Percentiles rank a stretch among this genome's conserved stretches.
Evolutionary conservation across 1,139 yeast genomes (phyloP).

Genomic region (Hyphopichia pseudoburtonii): DNA sequence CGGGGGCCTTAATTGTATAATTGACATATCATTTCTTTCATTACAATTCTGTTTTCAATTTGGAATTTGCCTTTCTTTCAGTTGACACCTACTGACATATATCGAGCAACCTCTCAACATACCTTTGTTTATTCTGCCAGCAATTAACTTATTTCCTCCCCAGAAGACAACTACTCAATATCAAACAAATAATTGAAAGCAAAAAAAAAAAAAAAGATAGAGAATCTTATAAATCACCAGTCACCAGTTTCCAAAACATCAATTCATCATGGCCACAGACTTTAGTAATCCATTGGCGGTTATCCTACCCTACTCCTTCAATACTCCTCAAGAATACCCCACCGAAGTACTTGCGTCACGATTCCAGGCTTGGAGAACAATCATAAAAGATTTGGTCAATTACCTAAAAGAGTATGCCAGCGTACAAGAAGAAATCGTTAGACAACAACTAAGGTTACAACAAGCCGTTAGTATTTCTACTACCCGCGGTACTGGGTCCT

Average conservation of each 20-base stretch:
- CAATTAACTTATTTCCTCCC: too few relatives aligned
- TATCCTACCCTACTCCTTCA: slow-evolving; percentile 36
- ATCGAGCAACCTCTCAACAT: too few relatives aligned
- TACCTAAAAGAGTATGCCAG: slow-evolving; percentile 79
- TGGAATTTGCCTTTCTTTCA: too few relatives aligned
- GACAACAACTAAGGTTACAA: slow-evolving; percentile 79
- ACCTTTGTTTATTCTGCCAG: too few relatives aligned
- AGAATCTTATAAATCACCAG: not conserved
- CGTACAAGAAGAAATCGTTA: slow-evolving; percentile 82
- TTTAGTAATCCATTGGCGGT: slow-evolving; percentile 40
- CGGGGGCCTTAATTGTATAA: too few relatives aligned
- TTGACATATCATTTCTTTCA: too few relatives aligned
- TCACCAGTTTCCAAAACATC: not conserved
- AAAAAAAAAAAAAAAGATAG: not conserved
- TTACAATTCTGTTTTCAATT: too few relatives aligned
- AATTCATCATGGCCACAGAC: slow-evolving; percentile 12
- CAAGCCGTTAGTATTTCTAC: slow-evolving; percentile 61
- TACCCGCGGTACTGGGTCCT: too few relatives aligned
- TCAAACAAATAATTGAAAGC: not conserved
- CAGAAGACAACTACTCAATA: too few relatives aligned
- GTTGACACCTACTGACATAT: too few relatives aligned
- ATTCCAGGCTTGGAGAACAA: slow-evolving; percentile 82
- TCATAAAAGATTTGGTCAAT: slow-evolving; percentile 69
- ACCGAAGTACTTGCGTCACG: slow-evolving; percentile 84
- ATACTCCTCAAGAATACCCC: slow-evolving; percentile 49